Evolutionary conservation across 1,284 basidiomycete species (phyloP).

Genomic region (Singerocomus rubriflavus): DNA sequence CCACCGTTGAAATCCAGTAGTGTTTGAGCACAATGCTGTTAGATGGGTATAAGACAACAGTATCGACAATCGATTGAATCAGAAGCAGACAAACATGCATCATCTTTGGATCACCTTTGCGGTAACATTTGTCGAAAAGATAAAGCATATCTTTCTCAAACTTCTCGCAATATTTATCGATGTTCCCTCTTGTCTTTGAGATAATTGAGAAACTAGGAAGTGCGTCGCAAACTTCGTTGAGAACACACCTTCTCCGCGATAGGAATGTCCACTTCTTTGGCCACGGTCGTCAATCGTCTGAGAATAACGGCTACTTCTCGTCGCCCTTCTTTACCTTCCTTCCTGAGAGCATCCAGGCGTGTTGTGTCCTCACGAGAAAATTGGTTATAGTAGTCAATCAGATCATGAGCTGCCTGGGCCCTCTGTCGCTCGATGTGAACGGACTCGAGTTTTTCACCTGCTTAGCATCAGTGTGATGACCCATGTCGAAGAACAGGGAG

Average conservation of each 20-base stretch:
- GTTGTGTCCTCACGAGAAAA: constrained; percentile 84
- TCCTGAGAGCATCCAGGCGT: constrained; percentile 76
- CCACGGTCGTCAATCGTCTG: constrained; percentile 84
- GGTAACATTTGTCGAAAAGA: constrained; percentile 92
- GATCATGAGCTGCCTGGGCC: constrained; percentile 90
- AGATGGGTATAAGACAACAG: constrained; percentile 12
- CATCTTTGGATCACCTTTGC: constrained; percentile 97
- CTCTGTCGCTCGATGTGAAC: constrained; percentile 91
- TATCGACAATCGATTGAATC: background rate
- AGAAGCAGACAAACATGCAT: constrained; percentile 81
- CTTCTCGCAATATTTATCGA: constrained; percentile 96
- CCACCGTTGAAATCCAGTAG: constrained; percentile 98
- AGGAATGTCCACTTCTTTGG: constrained; percentile 89
- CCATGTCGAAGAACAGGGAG: background rate
- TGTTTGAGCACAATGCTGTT: constrained; percentile 93
- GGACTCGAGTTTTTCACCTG: constrained; percentile 94
- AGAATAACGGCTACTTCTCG: constrained; percentile 87
- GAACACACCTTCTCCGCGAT: constrained; percentile 68
- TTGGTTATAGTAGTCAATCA: constrained; percentile 96
- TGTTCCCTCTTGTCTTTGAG: constrained; percentile 71
- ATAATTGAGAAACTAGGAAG: constrained; percentile 24
- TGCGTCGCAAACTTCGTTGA: background rate
- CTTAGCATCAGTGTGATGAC: constrained; percentile 11
- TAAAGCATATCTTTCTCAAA: constrained; percentile 99
- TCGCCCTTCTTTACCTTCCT: constrained; percentile 85